Evolutionary conservation across 441 rosid genomes (phyloP).

Genomic region (Jatropha podagrica): DNA sequence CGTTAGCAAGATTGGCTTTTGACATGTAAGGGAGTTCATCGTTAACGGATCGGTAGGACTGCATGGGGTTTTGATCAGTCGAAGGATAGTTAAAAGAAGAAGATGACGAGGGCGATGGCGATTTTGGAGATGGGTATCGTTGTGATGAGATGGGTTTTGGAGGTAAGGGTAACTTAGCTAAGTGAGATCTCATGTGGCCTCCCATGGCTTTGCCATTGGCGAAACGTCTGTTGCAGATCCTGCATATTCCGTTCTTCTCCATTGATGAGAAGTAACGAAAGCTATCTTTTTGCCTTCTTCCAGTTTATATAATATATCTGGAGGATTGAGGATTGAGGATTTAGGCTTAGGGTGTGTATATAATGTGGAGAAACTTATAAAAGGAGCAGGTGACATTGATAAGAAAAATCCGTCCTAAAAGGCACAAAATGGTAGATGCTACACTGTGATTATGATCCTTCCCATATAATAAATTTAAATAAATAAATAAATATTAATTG

Average conservation of each 20-base stretch:
- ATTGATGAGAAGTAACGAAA: slow-evolving; percentile 10
- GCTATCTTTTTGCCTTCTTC: not conserved
- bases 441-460: slow-evolving; percentile 1
- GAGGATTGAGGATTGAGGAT: too few relatives aligned
- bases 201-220: slow-evolving; percentile 72
- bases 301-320: too few relatives aligned
- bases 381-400: slow-evolving; percentile 26
- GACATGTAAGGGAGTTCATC: slow-evolving; percentile 5
- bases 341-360: not conserved
- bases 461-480: not conserved
- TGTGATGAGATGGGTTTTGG: slow-evolving; percentile 25
- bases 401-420: slow-evolving; percentile 18
- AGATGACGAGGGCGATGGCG: slow-evolving; percentile 19
- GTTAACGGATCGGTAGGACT: slow-evolving; percentile 21
- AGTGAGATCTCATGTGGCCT: slow-evolving; percentile 74
- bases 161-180: slow-evolving; percentile 42
- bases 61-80: not conserved
- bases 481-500: not conserved
- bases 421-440: slow-evolving; percentile 22
- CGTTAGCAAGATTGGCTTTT: slow-evolving; percentile 13
- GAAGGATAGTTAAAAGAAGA: slow-evolving; percentile 20
- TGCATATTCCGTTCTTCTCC: slow-evolving; percentile 40
- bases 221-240: slow-evolving; percentile 56
- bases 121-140: not conserved
- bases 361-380: slow-evolving; percentile 7